Base-by-base conservation (phyloP, 192 early-diverging fungal genomes). In the Pilobolus umbonatus region DNA sequence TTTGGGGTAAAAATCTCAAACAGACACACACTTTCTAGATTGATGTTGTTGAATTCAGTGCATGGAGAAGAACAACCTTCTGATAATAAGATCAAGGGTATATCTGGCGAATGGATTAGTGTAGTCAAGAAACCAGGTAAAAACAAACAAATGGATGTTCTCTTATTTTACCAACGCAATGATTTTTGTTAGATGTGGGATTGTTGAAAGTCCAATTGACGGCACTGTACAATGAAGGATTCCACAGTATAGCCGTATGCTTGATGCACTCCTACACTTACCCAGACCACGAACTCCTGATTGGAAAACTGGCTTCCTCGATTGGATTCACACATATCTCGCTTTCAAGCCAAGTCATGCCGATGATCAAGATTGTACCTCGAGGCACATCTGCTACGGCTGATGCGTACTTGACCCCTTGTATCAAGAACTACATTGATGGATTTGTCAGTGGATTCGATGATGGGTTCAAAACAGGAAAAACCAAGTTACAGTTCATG, bases 231-330 rank as follows among this genome's bases (percentile, higher is more conserved):
- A 75, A 71, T 12, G 57, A 75, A n/a, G 94, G 94, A 22, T 90
- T 88, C 61, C 75, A 80, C 39, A 96, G 93, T 48, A 77, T 96
- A 14, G 91, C 95, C 28, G 81, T 99, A 14, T 96, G 94, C 62
- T 73, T 99, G 45, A 86, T 97, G 81, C 96, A 99, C 68, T 85
- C 92, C 1, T 97, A 88, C 73, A 95, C 94, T n/a, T 97, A 81
- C 64, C 78, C 84, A 12, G 88, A 81, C 0, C 94, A 98, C 61
- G 96, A 98, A 68, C 58, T 65, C n/a, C 48, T 61, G 21, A 55
- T 94, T 19, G 91, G 80, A 2, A 42, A 76, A 32, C 55, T 95
- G 5, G 89, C 89, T 4, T 55, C 75, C 15, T 46, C 75, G 17
- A 69, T 94, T 40, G 93, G 93, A 11, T 99, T 97, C 65, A 79